Percentiles rank a stretch among this genome's conserved stretches.
Evolutionary conservation across 2,329 filamentous ascomycete genomes (phyloP).

Genomic region (Aureobasidium mangrovei): DNA sequence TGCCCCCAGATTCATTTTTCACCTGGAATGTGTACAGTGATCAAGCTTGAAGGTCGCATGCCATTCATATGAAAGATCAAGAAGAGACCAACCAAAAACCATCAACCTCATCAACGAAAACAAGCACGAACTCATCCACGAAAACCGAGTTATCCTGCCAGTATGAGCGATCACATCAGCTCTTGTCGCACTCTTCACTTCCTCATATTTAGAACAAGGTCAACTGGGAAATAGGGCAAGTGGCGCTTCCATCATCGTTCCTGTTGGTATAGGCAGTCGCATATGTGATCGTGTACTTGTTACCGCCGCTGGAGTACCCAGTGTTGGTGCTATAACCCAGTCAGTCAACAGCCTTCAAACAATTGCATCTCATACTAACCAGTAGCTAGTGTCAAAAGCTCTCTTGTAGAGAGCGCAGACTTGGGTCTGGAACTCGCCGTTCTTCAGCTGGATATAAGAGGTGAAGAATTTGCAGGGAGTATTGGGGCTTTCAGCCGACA

Average conservation of each 20-base stretch:
- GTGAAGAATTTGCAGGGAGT: constrained; percentile 24
- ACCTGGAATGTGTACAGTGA: not conserved
- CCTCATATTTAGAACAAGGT: no score
- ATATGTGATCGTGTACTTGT: not conserved
- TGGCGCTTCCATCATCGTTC: not conserved
- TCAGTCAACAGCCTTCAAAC: not conserved
- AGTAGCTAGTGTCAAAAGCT: constrained; percentile 11
- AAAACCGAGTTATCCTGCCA: not conserved
- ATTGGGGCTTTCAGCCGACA: constrained; percentile 1
- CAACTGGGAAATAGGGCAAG: no score
- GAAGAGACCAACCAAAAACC: no score
- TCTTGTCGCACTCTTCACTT: no score
- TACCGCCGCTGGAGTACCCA: not conserved
- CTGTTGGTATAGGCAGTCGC: not conserved
- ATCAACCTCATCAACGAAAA: no score
- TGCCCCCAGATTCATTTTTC: no score
- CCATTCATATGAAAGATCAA: no score
- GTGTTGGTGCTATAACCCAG: no score
- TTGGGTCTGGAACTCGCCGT: constrained; percentile 26
- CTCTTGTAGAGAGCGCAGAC: constrained; percentile 28
- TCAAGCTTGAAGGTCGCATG: no score
- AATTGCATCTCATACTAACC: not conserved
- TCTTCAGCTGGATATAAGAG: constrained; percentile 27
- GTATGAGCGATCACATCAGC: no score
- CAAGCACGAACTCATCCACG: no score